Percentiles rank a stretch among this genome's conserved stretches.
Conservation (phyloP, 495 filamentous ascomycete species). For the Choiromyces venosus region DNA sequence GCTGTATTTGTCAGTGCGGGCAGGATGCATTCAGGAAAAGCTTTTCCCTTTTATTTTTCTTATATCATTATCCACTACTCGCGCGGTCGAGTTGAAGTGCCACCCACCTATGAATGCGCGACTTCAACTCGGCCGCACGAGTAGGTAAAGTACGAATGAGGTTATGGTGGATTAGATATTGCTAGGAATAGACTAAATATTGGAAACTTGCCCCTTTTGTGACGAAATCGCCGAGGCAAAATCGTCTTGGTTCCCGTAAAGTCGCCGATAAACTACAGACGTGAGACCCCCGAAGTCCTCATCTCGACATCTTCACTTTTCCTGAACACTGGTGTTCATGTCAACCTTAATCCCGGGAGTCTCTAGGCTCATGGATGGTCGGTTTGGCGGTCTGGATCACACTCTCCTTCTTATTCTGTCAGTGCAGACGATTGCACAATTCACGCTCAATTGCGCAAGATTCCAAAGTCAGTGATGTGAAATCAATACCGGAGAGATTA, state of each 20-base stretch:
- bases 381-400: neutral
- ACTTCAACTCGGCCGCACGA: no score
- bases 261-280: neutral
- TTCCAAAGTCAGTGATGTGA: neutral
- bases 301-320: neutral
- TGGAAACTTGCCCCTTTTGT: neutral
- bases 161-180: neutral
- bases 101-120: no score
- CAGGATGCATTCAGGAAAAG: neutral
- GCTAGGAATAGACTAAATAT: neutral
- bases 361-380: neutral
- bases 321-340: neutral
- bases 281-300: neutral
- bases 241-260: neutral
- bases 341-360: neutral
- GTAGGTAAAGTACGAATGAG: neutral
- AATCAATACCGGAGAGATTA: neutral
- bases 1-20: neutral
- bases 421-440: neutral
- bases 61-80: neutral
- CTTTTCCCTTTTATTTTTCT: neutral
- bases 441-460: neutral
- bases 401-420: neutral
- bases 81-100: no score
- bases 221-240: neutral